Conservation (phyloP, 768 basidiomycete species). For the Boletus edulis region DNA sequence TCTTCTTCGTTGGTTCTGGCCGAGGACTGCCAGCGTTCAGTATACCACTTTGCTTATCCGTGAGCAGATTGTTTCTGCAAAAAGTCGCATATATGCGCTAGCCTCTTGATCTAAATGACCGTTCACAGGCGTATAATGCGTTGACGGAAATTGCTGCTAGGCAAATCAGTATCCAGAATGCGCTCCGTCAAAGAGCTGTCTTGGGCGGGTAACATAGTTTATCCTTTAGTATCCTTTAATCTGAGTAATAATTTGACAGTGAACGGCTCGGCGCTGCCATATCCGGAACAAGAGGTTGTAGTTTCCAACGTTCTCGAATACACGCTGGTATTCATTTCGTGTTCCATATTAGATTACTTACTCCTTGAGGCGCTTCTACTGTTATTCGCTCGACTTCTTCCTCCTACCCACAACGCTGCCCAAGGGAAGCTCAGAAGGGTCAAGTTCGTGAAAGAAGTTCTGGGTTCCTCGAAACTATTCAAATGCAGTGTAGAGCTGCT, state of each 20-base stretch:
- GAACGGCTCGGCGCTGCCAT: slow-evolving; percentile 48
- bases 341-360: slow-evolving; percentile 45
- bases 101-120: slow-evolving; percentile 12
- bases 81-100: slow-evolving; percentile 30
- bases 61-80: slow-evolving; percentile 11
- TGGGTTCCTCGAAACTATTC: slow-evolving; percentile 39
- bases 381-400: slow-evolving; percentile 55
- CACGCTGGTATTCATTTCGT: neutral
- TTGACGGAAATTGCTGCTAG: slow-evolving; percentile 46
- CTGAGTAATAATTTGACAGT: slow-evolving; percentile 26
- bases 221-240: neutral
- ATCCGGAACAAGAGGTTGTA: slow-evolving; percentile 45
- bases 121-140: slow-evolving; percentile 48
- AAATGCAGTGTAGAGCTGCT: slow-evolving; percentile 38
- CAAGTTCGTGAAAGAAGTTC: slow-evolving; percentile 51
- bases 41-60: slow-evolving; percentile 23
- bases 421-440: slow-evolving; percentile 38
- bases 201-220: slow-evolving; percentile 47
- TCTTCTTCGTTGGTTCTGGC: slow-evolving; percentile 33
- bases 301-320: neutral
- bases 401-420: slow-evolving; percentile 37
- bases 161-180: slow-evolving; percentile 42
- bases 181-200: slow-evolving; percentile 41
- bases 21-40: slow-evolving; percentile 19
- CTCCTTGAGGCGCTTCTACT: slow-evolving; percentile 56